Evolutionary conservation across 805 yeast species (phyloP).

Genomic region (Schizosaccharomyces japonicus): DNA sequence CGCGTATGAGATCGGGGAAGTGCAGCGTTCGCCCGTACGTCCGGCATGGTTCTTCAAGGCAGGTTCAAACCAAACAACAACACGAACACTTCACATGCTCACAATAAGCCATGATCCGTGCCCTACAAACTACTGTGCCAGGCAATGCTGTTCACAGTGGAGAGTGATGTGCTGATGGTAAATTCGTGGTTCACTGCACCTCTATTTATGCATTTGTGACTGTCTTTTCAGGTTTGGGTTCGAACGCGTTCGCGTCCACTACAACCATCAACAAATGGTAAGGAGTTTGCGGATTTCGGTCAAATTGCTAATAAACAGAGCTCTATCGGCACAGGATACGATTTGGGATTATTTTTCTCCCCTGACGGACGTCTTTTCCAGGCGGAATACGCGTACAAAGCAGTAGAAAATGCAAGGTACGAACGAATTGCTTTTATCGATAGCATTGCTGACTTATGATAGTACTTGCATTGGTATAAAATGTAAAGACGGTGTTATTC

Average conservation of each 20-base stretch:
- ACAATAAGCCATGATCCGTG: no score
- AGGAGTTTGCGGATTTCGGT: neutral
- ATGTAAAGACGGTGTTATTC: constrained; percentile 79
- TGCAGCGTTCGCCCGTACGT: constrained; percentile 4
- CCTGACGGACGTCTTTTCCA: constrained; percentile 85
- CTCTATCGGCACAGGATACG: constrained; percentile 97
- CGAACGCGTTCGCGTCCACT: no score
- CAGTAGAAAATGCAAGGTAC: constrained; percentile 72
- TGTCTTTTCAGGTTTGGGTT: no score
- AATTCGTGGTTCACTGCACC: neutral
- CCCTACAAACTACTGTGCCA: no score
- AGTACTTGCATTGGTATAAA: constrained; percentile 80
- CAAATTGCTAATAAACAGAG: constrained; percentile 17
- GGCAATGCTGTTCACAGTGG: no score
- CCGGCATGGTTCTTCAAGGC: constrained; percentile 2
- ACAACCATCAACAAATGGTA: constrained; percentile 1
- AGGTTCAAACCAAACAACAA: no score
- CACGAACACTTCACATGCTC: no score
- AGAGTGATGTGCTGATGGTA: neutral
- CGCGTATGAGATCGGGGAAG: constrained; percentile 2
- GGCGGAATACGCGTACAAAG: constrained; percentile 91
- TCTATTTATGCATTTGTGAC: neutral
- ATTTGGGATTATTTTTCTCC: constrained; percentile 44
- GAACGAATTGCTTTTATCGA: neutral
- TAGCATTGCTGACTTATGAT: no score